These are phyloP conservation scores for Hirschfeldia incana DNA, from an alignment of 345 rosid genomes.

Conservation along the genomic window DNA sequence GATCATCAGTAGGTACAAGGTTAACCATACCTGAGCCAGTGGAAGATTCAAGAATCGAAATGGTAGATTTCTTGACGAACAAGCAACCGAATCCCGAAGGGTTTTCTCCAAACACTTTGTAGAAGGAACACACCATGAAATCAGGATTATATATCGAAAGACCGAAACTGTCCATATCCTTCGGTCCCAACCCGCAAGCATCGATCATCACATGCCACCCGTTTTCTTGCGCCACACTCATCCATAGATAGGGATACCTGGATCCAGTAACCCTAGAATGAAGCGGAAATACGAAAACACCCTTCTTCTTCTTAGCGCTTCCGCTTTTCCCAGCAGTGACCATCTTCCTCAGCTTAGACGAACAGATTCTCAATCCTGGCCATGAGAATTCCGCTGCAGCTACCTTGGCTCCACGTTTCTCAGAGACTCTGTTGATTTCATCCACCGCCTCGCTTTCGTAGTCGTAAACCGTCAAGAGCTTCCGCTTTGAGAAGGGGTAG, in stretches of 20 bases:
- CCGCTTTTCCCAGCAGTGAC: constrained; percentile 54
- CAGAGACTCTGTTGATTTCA: constrained; percentile 61
- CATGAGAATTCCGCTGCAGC: constrained; percentile 87
- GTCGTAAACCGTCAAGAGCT: constrained; percentile 85
- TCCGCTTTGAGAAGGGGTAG: constrained; percentile 68
- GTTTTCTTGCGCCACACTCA: constrained; percentile 84
- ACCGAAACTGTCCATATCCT: constrained; percentile 94
- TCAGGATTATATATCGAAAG: constrained; percentile 85
- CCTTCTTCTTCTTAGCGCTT: constrained; percentile 55
- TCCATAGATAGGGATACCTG: constrained; percentile 88
- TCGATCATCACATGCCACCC: constrained; percentile 91
- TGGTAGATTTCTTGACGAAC: constrained; percentile 75
- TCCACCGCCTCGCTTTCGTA: constrained; percentile 83
- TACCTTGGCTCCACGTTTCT: constrained; percentile 71
- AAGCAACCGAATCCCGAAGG: constrained; percentile 96
- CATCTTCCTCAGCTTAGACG: constrained; percentile 65
- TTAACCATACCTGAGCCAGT: constrained; percentile 66
- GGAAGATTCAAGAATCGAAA: constrained; percentile 55
- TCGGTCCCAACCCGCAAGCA: constrained; percentile 90
- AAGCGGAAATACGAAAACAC: constrained; percentile 84
- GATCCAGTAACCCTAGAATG: constrained; percentile 90
- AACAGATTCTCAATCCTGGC: constrained; percentile 78
- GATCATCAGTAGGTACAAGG: constrained; percentile 57
- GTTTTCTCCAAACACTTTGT: constrained; percentile 90
- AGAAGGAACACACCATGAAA: constrained; percentile 83